phyloP scores from a whole-genome alignment of 768 basidiomycete genomes.

The Chiua virens region DNA sequence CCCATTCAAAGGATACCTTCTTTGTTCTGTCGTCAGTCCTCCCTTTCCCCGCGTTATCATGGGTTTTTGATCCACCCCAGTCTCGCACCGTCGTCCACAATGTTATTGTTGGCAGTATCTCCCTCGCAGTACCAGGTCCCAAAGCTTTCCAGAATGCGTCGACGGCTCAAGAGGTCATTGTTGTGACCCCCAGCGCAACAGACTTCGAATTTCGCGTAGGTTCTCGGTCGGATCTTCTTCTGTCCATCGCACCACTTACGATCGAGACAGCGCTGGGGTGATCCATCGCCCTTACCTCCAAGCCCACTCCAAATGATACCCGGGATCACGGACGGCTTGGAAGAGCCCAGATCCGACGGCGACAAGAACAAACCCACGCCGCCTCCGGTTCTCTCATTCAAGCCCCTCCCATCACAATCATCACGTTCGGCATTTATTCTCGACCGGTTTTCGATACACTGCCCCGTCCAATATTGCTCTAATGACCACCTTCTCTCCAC shows the following conservation, averaged over 20 bases:
- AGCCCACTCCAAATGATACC: constrained; percentile 39
- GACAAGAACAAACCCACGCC: constrained; percentile 3
- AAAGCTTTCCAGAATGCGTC: constrained; percentile 80
- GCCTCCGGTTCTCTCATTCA: constrained; percentile 46
- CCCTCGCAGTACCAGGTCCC: constrained; percentile 70
- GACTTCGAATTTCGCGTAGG: constrained; percentile 56
- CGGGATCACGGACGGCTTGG: constrained; percentile 13
- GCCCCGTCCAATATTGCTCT: constrained; percentile 68
- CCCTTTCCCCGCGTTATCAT: not conserved
- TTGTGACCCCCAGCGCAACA: constrained; percentile 59
- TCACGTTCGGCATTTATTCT: constrained; percentile 79
- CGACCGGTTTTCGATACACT: constrained; percentile 68
- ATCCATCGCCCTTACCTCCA: constrained; percentile 63
- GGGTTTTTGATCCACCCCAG: constrained; percentile 22
- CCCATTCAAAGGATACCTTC: constrained; percentile 70
- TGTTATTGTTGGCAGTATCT: constrained; percentile 74
- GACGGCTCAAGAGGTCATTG: constrained; percentile 78
- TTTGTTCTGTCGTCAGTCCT: constrained; percentile 68
- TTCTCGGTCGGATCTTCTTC: constrained; percentile 10
- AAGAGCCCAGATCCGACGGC: constrained; percentile 3
- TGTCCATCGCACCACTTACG: constrained; percentile 4
- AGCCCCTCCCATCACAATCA: constrained; percentile 66
- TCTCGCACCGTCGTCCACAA: constrained; percentile 72
- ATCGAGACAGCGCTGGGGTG: constrained; percentile 59
- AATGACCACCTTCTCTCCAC: constrained; percentile 68